phyloP scores from a whole-genome alignment of 805 yeast genomes.

The Starmera pachycereana region DNA sequence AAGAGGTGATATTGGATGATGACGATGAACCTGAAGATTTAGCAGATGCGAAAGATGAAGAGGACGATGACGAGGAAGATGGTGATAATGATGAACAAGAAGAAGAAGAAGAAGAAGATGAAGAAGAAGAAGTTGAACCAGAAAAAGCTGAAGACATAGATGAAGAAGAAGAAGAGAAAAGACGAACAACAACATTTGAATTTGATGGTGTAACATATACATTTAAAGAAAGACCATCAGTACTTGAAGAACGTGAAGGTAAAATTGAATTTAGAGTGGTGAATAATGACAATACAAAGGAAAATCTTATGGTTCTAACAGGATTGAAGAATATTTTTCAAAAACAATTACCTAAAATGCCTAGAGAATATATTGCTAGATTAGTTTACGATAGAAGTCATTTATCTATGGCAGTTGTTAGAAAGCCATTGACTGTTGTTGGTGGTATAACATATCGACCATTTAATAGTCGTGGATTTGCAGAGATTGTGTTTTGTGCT shows the following conservation, averaged over 20 bases:
- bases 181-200: conserved; percentile 29
- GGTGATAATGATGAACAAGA: conserved; percentile 13
- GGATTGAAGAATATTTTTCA: conserved; percentile 95
- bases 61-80: conserved; percentile 17
- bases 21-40: conserved; percentile 5
- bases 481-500: conserved; percentile 98
- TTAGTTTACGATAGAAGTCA: conserved; percentile 92
- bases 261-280: conserved; percentile 93
- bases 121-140: conserved; percentile 15
- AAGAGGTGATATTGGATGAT: conserved; percentile 9
- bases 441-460: conserved; percentile 98
- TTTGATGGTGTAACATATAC: conserved; percentile 71
- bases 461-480: conserved; percentile 81
- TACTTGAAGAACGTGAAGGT: conserved; percentile 86
- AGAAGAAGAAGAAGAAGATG: conserved; percentile 15
- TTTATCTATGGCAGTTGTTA: conserved; percentile 89
- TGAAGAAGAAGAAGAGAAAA: conserved; percentile 24
- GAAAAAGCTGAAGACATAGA: conserved; percentile 16
- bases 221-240: conserved; percentile 89
- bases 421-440: conserved; percentile 89
- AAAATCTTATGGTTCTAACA: conserved; percentile 82
- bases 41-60: conserved; percentile 18
- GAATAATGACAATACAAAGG: conserved; percentile 83
- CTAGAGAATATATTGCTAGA: conserved; percentile 90
- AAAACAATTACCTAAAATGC: conserved; percentile 97